These are phyloP conservation scores for Myochromella boudieri DNA, from an alignment of 768 basidiomycete genomes.

Conservation along the genomic window DNA sequence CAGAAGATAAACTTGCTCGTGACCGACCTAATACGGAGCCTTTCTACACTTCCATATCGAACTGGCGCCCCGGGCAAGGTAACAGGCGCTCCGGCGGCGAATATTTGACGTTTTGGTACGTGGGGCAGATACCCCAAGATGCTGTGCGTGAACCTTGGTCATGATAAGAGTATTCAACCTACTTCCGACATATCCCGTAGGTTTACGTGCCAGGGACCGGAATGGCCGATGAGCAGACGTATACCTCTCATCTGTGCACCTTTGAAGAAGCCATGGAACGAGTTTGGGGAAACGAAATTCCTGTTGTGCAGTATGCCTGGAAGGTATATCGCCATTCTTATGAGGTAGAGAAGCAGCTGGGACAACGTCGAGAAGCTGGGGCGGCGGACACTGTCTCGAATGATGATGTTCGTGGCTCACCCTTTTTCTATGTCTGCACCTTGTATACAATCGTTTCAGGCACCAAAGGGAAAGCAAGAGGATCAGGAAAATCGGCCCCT, in stretches of 20 bases:
- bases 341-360: no score
- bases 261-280: slow-evolving; percentile 41
- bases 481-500: no score
- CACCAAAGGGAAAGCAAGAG: no score
- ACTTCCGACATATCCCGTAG: slow-evolving; percentile 23
- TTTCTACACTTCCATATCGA: slow-evolving; percentile 12
- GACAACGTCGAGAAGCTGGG: no score
- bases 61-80: slow-evolving; percentile 11
- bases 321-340: slow-evolving; percentile 27
- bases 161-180: not conserved
- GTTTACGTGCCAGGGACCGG: slow-evolving; percentile 48
- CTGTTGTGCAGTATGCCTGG: slow-evolving; percentile 41
- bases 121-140: slow-evolving; percentile 27
- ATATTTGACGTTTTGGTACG: slow-evolving; percentile 21
- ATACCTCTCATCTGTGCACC: slow-evolving; percentile 39
- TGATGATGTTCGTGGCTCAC: no score
- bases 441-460: no score
- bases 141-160: slow-evolving; percentile 40
- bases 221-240: slow-evolving; percentile 58
- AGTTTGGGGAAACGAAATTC: slow-evolving; percentile 29
- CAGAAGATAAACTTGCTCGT: slow-evolving; percentile 1
- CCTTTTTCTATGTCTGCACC: no score
- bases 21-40: slow-evolving; percentile 14
- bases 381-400: no score
- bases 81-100: slow-evolving; percentile 13